Percentiles rank a stretch among this genome's conserved stretches.
phyloP scores from a whole-genome alignment of 2,329 filamentous ascomycete genomes.

The Aureobasidium melanogenum region DNA sequence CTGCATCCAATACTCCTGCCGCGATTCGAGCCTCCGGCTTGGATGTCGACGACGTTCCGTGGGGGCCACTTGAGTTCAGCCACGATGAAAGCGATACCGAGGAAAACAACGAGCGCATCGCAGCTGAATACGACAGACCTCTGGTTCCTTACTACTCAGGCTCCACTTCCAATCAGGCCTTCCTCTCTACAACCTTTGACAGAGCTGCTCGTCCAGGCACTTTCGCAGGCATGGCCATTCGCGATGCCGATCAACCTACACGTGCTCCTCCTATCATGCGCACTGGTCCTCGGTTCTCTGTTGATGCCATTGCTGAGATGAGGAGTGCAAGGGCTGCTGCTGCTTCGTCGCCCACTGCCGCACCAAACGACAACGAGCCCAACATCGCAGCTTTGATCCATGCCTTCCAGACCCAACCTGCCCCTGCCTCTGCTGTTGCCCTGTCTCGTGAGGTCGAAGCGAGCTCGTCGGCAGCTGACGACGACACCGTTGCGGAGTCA shows the following conservation, averaged over 20 bases:
- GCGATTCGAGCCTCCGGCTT: neutral
- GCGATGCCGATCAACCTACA: neutral
- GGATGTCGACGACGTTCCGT: neutral
- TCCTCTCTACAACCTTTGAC: neutral
- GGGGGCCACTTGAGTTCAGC: neutral
- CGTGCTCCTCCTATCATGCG: neutral
- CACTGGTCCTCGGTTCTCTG: neutral
- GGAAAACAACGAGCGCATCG: neutral
- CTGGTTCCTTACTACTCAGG: neutral
- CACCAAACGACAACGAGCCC: neutral
- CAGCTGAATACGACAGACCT: neutral
- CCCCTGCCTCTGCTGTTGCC: neutral
- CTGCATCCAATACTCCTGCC: neutral
- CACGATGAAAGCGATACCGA: neutral
- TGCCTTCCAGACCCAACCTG: neutral
- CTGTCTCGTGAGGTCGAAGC: neutral
- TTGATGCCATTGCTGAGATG: neutral
- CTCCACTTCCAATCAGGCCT: neutral
- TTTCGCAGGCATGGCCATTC: neutral
- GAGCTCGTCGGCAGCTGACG: neutral
- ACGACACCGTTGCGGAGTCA: neutral
- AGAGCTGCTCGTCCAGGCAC: neutral
- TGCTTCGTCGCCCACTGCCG: neutral
- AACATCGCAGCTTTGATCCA: neutral
- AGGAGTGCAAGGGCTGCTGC: neutral